phyloP scores from a whole-genome alignment of 2,329 filamentous ascomycete genomes.

The Aureobasidium subglaciale region DNA sequence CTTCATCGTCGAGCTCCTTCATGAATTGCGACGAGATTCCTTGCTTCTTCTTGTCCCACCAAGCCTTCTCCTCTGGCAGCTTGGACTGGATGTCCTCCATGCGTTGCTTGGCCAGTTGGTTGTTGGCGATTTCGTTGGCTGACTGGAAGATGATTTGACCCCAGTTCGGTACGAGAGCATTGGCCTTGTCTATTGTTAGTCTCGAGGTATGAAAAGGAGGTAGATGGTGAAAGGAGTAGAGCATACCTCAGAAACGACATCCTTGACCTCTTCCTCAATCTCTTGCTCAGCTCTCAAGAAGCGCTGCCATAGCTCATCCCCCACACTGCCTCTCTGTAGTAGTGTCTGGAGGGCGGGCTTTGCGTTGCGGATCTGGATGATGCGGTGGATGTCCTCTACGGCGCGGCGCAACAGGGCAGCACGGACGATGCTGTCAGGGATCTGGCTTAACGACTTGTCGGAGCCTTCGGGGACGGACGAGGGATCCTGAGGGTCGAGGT shows the following conservation, averaged over 20 bases:
- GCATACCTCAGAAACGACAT: constrained; percentile 88
- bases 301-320: constrained; percentile 91
- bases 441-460: constrained; percentile 56
- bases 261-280: constrained; percentile 90
- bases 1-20: constrained; percentile 69
- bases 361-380: constrained; percentile 78
- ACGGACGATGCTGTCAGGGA: constrained; percentile 80
- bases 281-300: constrained; percentile 92
- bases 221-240: constrained; percentile 23
- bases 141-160: constrained; percentile 94
- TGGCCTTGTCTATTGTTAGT: constrained; percentile 56
- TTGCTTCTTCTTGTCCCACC: constrained; percentile 82
- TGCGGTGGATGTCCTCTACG: constrained; percentile 84
- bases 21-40: constrained; percentile 70
- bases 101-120: constrained; percentile 66
- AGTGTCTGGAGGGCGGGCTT: constrained; percentile 82
- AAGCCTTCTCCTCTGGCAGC: constrained; percentile 67
- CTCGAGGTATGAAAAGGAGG: neutral
- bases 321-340: constrained; percentile 83
- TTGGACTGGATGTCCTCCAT: constrained; percentile 69
- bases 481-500: constrained; percentile 54
- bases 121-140: constrained; percentile 90
- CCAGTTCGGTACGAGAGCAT: constrained; percentile 82
- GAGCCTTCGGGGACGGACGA: constrained; percentile 44
- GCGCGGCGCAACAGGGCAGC: constrained; percentile 84